A percentile compares a stretch with the other conserved stretches of the same genome.
These are phyloP conservation scores for Celoporthe dispersa DNA, from an alignment of 2,329 filamentous ascomycete genomes.

Conservation along the genomic window DNA sequence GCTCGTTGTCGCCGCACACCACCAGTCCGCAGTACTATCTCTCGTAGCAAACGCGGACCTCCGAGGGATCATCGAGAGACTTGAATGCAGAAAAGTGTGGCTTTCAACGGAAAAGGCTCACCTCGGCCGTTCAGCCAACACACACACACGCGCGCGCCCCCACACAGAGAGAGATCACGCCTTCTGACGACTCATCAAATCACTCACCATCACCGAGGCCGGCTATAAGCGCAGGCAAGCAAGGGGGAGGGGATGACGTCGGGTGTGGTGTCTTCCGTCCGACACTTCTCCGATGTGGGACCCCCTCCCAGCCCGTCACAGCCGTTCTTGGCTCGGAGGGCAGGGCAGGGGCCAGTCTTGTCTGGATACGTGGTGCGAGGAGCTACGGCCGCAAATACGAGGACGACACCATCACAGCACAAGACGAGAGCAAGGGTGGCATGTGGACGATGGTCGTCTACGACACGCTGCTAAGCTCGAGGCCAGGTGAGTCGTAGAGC, in stretches of 20 bases:
- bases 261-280: not conserved
- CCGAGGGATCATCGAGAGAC: not conserved
- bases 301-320: not conserved
- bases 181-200: not conserved
- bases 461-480: not conserved
- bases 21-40: not conserved
- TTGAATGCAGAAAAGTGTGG: not conserved
- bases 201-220: not conserved
- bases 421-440: not conserved
- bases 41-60: slow-evolving; percentile 5
- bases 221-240: not conserved
- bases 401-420: not conserved
- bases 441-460: not conserved
- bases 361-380: slow-evolving; percentile 3
- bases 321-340: not conserved
- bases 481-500: too few species aligned
- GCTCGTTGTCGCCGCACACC: not conserved
- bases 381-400: not conserved
- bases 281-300: not conserved
- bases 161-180: too few species aligned
- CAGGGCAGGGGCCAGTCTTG: not conserved
- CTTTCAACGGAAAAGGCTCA: not conserved
- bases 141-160: not conserved
- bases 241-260: slow-evolving; percentile 7
- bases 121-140: not conserved